Conservation (phyloP, 2,329 filamentous ascomycete species). For the Aspergillus tanneri region DNA sequence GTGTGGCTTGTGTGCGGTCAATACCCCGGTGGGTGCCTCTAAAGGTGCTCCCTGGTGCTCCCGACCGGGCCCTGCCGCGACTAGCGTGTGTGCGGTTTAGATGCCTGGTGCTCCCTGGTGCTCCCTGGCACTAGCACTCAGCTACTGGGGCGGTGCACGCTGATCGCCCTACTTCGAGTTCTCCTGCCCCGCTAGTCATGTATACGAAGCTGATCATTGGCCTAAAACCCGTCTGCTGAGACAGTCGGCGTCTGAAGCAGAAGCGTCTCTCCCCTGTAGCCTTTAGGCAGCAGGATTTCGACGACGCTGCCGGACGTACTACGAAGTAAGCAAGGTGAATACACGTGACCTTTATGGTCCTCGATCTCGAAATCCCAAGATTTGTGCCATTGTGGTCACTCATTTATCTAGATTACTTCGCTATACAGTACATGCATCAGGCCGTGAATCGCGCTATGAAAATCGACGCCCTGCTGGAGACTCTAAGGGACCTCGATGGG, state of each 20-base stretch:
- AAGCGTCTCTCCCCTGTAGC: neutral
- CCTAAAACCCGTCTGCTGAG: neutral
- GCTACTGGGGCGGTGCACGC: neutral
- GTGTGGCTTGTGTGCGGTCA: neutral
- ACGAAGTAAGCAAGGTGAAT: no score
- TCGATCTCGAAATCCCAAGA: no score
- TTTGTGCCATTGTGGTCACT: no score
- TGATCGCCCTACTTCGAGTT: neutral
- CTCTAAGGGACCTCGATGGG: no score
- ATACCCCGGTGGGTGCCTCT: neutral
- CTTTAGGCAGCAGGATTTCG: no score
- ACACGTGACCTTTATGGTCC: no score
- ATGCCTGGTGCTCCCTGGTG: neutral
- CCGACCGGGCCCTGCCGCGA: neutral
- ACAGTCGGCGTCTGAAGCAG: neutral
- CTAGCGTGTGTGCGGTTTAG: neutral
- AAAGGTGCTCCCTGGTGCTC: conserved; percentile 1
- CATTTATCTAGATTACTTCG: no score
- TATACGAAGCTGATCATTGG: neutral
- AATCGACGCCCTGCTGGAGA: no score
- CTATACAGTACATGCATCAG: no score
- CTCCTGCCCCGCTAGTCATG: neutral
- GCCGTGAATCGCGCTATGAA: no score
- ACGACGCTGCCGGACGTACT: no score
- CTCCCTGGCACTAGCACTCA: neutral